Base-by-base conservation (phyloP, 1,284 basidiomycete species). In the Lignosus rhinocerotis region DNA sequence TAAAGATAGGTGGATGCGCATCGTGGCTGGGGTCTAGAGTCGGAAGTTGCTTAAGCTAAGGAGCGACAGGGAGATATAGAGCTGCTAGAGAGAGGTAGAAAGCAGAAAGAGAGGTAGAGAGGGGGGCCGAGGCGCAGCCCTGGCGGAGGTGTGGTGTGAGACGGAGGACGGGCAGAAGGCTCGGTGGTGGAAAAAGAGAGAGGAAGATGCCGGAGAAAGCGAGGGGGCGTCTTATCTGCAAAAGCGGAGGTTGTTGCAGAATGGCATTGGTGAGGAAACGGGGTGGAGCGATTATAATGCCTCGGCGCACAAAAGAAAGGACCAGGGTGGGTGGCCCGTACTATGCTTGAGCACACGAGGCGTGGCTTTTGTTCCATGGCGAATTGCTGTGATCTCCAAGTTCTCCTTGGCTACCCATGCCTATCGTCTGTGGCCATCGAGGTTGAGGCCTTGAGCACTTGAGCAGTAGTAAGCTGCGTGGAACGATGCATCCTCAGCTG, bases 1-100 rank as follows among this genome's bases (percentile, higher is more conserved):
- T 44, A 70, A 53, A 5, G 68, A 65, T 46, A 69, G 31, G 47
- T 62, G 64, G 49, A 67, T 44, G 55, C 64, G 60, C 70, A 72
- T 71, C 52, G 39, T 60, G 54, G 54, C 48, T 36, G 17, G 48
- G 4, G 38, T 21, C 14, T 19, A 21, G 25, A 9, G 44, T 47
- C 43, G 43, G 43, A 33, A 17, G 51, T 25, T 33, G 52, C 9
- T 21, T 34, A 38, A 12, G 34, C 25, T 43, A 51, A 54, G 45
- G 58, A 53, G 51, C 2, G 53, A 17, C 25, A 51, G 36, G n/a
- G 48, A 43, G 21, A 48, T 50, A 34, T 36, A 46, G 50, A 55
- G 46, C 52, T 39, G 38, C 43, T 45, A 42, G 41, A 53, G 46
- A 32, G 51, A 36, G 42, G 42, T 31, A 6, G 21, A 14, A 39